Evolutionary conservation across 768 basidiomycete species (phyloP).

Genomic region (Tephrocybe sp.): DNA sequence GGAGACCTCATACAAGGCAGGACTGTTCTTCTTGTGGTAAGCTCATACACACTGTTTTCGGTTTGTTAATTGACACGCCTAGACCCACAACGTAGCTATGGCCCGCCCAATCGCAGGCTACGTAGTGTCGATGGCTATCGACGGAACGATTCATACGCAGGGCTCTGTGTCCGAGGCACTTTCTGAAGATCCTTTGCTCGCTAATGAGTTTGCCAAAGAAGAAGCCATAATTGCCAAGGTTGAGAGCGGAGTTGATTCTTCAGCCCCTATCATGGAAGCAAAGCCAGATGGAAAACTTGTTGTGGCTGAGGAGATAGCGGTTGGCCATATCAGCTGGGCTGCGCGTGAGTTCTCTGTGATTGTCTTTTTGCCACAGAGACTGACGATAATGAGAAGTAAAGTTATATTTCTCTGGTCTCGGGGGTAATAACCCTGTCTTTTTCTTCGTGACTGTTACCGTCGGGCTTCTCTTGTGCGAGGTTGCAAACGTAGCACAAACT

Average conservation of each 20-base stretch:
- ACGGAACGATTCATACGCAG: conserved; percentile 52
- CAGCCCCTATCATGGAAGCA: conserved; percentile 18
- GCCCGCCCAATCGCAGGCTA: conserved; percentile 52
- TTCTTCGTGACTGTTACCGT: conserved; percentile 31
- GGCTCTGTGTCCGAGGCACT: conserved; percentile 51
- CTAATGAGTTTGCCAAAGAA: conserved; percentile 27
- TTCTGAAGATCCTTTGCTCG: conserved; percentile 36
- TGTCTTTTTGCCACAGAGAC: conserved; percentile 15
- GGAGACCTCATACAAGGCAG: conserved; percentile 78
- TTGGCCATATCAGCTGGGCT: conserved; percentile 57
- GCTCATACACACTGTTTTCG: conserved; percentile 14
- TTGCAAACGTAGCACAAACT: conserved; percentile 29
- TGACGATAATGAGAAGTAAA: conserved; percentile 28
- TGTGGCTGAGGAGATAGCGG: conserved; percentile 60
- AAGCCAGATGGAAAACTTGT: conserved; percentile 59
- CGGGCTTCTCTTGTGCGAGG: conserved; percentile 23
- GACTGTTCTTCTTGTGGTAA: conserved; percentile 80
- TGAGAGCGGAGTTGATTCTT: conserved; percentile 23
- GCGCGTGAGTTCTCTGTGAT: conserved; percentile 30
- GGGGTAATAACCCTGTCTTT: conserved; percentile 31
- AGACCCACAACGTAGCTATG: conserved; percentile 57
- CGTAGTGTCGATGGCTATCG: conserved; percentile 52
- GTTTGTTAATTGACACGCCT: not conserved
- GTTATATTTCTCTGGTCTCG: conserved; percentile 37
- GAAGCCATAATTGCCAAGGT: conserved; percentile 26